phyloP scores from a whole-genome alignment of 148 eudicot species.

The Suaeda aralocaspica region DNA sequence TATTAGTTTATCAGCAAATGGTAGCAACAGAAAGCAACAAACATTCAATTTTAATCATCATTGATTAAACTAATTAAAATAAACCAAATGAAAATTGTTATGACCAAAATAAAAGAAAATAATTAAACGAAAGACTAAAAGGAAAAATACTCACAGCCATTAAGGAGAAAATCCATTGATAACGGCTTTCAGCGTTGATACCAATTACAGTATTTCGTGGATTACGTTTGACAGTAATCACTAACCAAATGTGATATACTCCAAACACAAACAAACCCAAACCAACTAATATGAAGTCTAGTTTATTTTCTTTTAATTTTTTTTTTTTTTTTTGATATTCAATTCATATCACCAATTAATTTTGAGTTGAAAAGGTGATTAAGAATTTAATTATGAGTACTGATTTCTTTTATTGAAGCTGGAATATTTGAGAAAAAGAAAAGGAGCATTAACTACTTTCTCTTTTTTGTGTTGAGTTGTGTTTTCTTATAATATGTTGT shows the following conservation, averaged over 20 bases:
- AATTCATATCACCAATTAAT: too few relatives aligned
- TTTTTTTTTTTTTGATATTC: too few relatives aligned
- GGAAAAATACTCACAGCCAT: conserved; percentile 47
- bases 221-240: conserved; percentile 27
- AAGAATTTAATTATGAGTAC: too few relatives aligned
- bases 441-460: too few relatives aligned
- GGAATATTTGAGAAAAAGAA: too few relatives aligned
- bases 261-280: conserved; percentile 46
- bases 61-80: neutral
- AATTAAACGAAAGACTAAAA: neutral
- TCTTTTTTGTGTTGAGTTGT: too few relatives aligned
- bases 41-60: neutral
- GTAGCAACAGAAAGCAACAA: too few relatives aligned
- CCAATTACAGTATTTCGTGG: conserved; percentile 70
- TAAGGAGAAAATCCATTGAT: conserved; percentile 56
- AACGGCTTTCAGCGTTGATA: conserved; percentile 58
- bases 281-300: conserved; percentile 58
- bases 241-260: conserved; percentile 61
- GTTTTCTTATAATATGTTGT: too few relatives aligned
- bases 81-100: too few relatives aligned
- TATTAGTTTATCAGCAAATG: too few relatives aligned
- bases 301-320: conserved; percentile 47
- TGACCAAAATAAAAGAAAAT: neutral
- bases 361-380: too few relatives aligned
- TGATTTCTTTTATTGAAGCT: too few relatives aligned